Evolutionary conservation across 1,284 basidiomycete genomes (phyloP), one percentile per base, ranked within the genome.

Genomic region (Leccinum pallidistipes): DNA sequence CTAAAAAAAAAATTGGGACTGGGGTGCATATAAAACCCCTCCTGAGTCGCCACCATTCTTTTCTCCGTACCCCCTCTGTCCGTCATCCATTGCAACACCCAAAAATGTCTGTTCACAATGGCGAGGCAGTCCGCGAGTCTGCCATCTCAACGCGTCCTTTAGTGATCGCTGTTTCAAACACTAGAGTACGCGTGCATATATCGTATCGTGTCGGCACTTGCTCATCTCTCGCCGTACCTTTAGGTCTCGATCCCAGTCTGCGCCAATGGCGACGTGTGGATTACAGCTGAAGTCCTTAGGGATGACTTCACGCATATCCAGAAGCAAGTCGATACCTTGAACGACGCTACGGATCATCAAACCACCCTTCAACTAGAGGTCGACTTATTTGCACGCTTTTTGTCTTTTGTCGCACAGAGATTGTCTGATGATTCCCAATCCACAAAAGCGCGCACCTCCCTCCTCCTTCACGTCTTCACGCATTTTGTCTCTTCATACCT

Each of bases 171-270:
- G 74, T 82, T 57, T 84, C 84, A 65, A 79, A 83, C 70, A 79
- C 82, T 80, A 88, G 88, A 83, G 89, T 91, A 72, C 73, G 87
- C 81, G 69, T 74, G 59, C 57, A 49, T 50, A 57, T 43, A 53
- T 65, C 24, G 21, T 56, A 6, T 59, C 36, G 8, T 57, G 18
- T 61, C 45, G 59, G 5, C 24, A 11, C 55, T 40, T 60, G 45
- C 56, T 69, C 53, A 74, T 36, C 27, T 36, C 38, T 59, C 47
- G 52, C 54, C 29, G 52, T 56, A 38, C 51, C 49, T 62, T 66
- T 53, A 93, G 91, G 76, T 96, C 66, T 88, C 90, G 65, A 87
- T 97, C 74, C 93, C 91, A 62, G 91, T 96, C 64, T 88, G 92
- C 55, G 88, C 91, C 18, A 80, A 81, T 45, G 71, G 80, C 65